Evolutionary conservation across 495 filamentous ascomycete genomes (phyloP).

Genomic region (Tricharina praecox): DNA sequence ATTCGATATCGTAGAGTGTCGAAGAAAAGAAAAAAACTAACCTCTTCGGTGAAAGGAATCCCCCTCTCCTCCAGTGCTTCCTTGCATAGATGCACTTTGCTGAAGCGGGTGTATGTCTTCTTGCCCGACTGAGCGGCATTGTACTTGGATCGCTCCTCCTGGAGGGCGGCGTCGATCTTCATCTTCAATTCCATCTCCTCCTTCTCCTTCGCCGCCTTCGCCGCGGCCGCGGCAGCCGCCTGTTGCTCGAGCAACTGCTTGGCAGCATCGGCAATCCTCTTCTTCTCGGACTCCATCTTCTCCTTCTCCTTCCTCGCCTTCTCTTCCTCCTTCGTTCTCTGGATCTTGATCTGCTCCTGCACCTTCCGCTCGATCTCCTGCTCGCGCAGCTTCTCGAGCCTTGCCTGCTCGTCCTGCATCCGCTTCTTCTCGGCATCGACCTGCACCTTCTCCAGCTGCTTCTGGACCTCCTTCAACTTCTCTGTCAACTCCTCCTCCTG

Average conservation of each 20-base stretch:
- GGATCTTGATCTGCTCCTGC: conserved; percentile 9
- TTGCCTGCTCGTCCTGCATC: conserved; percentile 9
- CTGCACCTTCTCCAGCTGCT: conserved; percentile 18
- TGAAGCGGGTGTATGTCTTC: conserved; percentile 23
- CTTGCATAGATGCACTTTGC: conserved; percentile 25
- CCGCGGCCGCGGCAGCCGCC: neutral
- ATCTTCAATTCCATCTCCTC: neutral
- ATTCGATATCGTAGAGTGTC: neutral
- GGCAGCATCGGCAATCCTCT: neutral
- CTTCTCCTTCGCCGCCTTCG: neutral
- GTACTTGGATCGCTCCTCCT: conserved; percentile 4
- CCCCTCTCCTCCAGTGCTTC: conserved; percentile 25
- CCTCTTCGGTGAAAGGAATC: conserved; percentile 25
- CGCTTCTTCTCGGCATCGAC: conserved; percentile 13
- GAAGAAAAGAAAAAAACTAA: conserved; percentile 7
- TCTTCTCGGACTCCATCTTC: conserved; percentile 3
- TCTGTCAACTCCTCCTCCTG: conserved; percentile 11
- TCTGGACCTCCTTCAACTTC: conserved; percentile 15
- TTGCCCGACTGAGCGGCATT: neutral
- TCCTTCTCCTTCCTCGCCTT: neutral
- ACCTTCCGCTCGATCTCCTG: conserved; percentile 23
- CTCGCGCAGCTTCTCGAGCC: conserved; percentile 14
- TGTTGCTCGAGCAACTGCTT: neutral
- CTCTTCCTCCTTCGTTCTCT: conserved; percentile 1
- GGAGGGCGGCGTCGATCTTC: neutral